Base-by-base conservation (phyloP, 225 moss, liverwort and hornwort species). In the Pseudoscleropodium purum region DNA sequence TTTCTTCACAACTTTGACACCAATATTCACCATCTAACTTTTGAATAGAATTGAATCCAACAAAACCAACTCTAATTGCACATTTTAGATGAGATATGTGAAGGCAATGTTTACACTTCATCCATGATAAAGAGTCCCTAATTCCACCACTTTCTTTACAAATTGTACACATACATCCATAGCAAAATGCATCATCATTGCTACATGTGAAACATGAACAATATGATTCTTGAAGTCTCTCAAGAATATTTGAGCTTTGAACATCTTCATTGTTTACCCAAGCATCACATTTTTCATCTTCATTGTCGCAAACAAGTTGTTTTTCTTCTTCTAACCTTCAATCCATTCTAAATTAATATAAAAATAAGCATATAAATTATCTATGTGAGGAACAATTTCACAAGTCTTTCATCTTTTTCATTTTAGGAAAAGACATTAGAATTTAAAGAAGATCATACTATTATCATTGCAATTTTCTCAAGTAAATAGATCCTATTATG, bases 1-100 rank as follows among this genome's bases (percentile, higher is more conserved):
- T 93, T 52, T 67, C 52, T 62, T 91, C 90, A 85, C 95, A 95
- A 88, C 89, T 95, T 84, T 95, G 95, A 88, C 95, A 95, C 95
- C 95, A 93, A 83, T 95, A 95, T 86, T 95, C 95, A 39, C 95
- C 93, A 88, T 95, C 95, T 5, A 95, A 29, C 4, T 89, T 73
- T 81, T 13, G 84, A 45, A 88, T 83, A 11, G 90, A 81, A 77
- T 90, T 91, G 12, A 63, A 93, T 69, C 95, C 95, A 84, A 92
- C 88, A 91, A 91, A 92, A 18, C 92, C 89, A 36, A 84, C 88
- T 81, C 87, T 84, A 34, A 84, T 72, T 13, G 95, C 91, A 12
- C 95, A 95, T 82, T 90, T 86, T 61, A 95, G 30, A 62, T 95
- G 95, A 21, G 92, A 88, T 57, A 88, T 59, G 15, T 95, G 95